Conservation (phyloP, 2,329 filamentous ascomycete genomes). For the Torrubiellomyces zombiae region DNA sequence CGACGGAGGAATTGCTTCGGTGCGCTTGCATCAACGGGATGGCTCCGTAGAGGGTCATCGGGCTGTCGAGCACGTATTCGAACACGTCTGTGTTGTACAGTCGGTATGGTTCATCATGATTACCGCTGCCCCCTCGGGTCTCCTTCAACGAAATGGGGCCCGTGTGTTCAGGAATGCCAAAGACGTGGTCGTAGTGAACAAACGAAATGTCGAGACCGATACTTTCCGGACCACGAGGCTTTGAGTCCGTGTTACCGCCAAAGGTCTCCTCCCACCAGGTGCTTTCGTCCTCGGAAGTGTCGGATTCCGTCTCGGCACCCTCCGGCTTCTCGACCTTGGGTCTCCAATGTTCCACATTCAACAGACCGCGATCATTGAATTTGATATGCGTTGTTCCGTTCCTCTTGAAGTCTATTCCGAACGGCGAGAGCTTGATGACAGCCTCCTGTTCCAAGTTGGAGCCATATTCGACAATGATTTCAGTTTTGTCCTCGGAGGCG, state of each 20-base stretch:
- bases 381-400: slow-evolving; percentile 70
- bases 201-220: slow-evolving; percentile 85
- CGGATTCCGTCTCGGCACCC: slow-evolving; percentile 35
- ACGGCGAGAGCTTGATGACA: slow-evolving; percentile 67
- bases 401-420: slow-evolving; percentile 71
- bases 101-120: slow-evolving; percentile 78
- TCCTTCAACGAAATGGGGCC: slow-evolving; percentile 77
- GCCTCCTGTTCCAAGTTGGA: slow-evolving; percentile 62
- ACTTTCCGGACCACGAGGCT: slow-evolving; percentile 89
- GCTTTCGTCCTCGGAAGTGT: slow-evolving; percentile 53
- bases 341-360: slow-evolving; percentile 95
- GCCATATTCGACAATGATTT: slow-evolving; percentile 67
- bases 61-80: slow-evolving; percentile 91
- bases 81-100: slow-evolving; percentile 96
- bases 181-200: slow-evolving; percentile 80
- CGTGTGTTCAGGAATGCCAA: slow-evolving; percentile 84
- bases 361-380: slow-evolving; percentile 73
- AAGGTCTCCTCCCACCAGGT: slow-evolving; percentile 98
- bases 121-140: slow-evolving; percentile 74
- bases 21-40: slow-evolving; percentile 98
- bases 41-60: slow-evolving; percentile 95
- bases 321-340: slow-evolving; percentile 56
- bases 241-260: slow-evolving; percentile 85
- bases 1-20: slow-evolving; percentile 80
- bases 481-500: slow-evolving; percentile 44